Evolutionary conservation across 78 protist genomes (phyloP), one percentile per base, ranked within the genome.

Genomic region (Dictyostelium brefeldianum): DNA sequence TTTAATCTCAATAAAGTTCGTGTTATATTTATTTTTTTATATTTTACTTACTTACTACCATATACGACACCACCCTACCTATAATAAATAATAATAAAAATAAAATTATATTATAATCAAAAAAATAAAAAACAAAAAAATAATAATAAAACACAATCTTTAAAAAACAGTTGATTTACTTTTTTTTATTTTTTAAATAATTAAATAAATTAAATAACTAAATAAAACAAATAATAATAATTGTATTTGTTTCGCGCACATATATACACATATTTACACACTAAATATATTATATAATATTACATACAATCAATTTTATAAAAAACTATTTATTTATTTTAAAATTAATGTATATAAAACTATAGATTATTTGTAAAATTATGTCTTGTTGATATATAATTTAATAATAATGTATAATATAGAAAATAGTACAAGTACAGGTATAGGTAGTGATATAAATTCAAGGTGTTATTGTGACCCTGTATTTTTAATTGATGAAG

Each of bases 391-490:
- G 43, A 3, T 36, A n/a, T n/a, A n/a, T n/a, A n/a, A n/a, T n/a
- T n/a, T n/a, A 56, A 56, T 8, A 59, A 59, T n/a, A 20, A 59
- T n/a, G 69, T 59, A 59, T 59, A 22, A 59, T 59, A 59, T 59
- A 69, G 29, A 69, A 15, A 69, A 69, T 31, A 25, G 46, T 6
- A 31, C 47, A 12, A 43, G 22, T 69, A 17, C 77, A 17, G 43
- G 43, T 36, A 2, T 36, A 36, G 43, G 1, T 36, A 36, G 43
- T 36, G 43, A 36, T 36, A 36, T 36, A 36, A 36, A 36, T 36
- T 36, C 43, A 75, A 75, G 78, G 41, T 84, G 91, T 27, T 84
- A 84, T 54, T 84, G 91, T 74, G 91, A 84, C 59, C 91, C 91
- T 36, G 46, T 71, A 11, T 15, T 84, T n/a, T 43, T 3, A 54